These are phyloP conservation scores for Epichloe brachyelytri DNA, from an alignment of 2,329 filamentous ascomycete genomes.

Conservation along the genomic window DNA sequence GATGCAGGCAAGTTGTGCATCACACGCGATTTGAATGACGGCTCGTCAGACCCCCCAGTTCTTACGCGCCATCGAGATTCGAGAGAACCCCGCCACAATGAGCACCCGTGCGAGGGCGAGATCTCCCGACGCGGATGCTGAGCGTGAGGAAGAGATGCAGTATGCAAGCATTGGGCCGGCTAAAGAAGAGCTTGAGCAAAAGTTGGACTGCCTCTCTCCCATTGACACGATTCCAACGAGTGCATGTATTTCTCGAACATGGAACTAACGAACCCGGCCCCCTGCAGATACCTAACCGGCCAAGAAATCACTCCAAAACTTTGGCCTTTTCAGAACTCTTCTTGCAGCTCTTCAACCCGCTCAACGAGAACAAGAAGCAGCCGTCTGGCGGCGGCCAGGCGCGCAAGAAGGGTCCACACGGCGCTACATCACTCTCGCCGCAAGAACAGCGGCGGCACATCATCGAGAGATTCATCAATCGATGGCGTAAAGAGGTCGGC, in stretches of 20 bases:
- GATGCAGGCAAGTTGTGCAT: not conserved
- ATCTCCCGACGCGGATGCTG: constrained; percentile 26
- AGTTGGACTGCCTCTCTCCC: constrained; percentile 16
- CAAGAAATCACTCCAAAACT: constrained; percentile 67
- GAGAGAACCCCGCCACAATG: not conserved
- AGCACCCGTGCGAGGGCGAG: constrained; percentile 8
- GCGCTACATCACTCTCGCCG: constrained; percentile 46
- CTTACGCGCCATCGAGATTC: not conserved
- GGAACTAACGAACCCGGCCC: not conserved
- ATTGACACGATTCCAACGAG: not conserved
- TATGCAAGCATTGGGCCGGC: constrained; percentile 29
- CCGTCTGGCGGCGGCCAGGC: constrained; percentile 40
- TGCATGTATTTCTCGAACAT: not conserved
- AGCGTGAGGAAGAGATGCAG: constrained; percentile 38
- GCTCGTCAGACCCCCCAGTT: not conserved
- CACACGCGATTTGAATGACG: not conserved
- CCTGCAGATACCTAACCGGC: constrained; percentile 62
- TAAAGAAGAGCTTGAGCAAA: constrained; percentile 30
- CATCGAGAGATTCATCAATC: constrained; percentile 72
- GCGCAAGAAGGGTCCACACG: constrained; percentile 46
- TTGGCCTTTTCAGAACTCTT: constrained; percentile 73
- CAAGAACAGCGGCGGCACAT: constrained; percentile 70
- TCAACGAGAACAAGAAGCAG: constrained; percentile 67
- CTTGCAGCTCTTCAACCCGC: constrained; percentile 66
- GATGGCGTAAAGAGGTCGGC: constrained; percentile 81